A percentile compares a stretch with the other conserved stretches of the same genome.
Conservation (phyloP, 371 early-diverging fungal species). For the Capillidium heterosporum region DNA sequence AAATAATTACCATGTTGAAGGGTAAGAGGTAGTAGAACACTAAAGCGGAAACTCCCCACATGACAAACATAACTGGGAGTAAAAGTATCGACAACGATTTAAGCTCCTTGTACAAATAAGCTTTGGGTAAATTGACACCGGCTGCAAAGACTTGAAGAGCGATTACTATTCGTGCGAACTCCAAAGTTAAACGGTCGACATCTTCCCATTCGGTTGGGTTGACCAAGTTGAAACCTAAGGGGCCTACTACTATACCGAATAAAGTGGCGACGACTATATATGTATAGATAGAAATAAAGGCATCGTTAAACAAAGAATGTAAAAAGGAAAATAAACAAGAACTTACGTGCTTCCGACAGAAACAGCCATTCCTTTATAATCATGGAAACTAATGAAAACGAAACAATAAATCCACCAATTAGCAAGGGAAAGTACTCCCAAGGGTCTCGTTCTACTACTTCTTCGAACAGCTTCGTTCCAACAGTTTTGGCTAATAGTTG, state of each 20-base stretch:
- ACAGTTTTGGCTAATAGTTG: no score
- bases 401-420: constrained; percentile 57
- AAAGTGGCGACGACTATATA: constrained; percentile 56
- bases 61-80: constrained; percentile 64
- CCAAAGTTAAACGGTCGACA: constrained; percentile 28
- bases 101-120: constrained; percentile 40
- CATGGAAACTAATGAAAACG: constrained; percentile 78
- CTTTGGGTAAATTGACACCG: constrained; percentile 58
- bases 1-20: constrained; percentile 31
- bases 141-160: constrained; percentile 61
- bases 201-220: constrained; percentile 31
- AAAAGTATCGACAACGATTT: constrained; percentile 53
- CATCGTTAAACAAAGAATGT: neutral
- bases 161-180: constrained; percentile 56
- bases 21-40: constrained; percentile 44
- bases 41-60: constrained; percentile 69
- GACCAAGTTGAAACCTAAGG: constrained; percentile 37
- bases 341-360: constrained; percentile 74
- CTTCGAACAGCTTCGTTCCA: no score
- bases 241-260: constrained; percentile 77
- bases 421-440: neutral
- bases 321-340: neutral
- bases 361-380: constrained; percentile 78
- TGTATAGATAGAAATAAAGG: neutral
- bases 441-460: no score